Evolutionary conservation across 208 protist species (phyloP).

Genomic region (Trichomonas vaginalis): DNA sequence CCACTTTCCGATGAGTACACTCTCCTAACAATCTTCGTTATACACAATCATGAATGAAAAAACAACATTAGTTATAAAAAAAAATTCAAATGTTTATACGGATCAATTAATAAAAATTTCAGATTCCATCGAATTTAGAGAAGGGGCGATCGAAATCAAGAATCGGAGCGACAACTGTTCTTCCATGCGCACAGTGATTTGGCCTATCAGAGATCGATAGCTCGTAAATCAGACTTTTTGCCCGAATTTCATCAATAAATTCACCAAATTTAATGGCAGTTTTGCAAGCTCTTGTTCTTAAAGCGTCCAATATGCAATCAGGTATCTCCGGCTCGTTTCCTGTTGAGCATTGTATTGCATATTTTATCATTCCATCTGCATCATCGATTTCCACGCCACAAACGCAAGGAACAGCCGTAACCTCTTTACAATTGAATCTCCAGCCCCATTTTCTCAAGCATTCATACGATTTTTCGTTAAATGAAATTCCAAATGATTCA

Average conservation of each 20-base stretch:
- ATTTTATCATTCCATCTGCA: not conserved
- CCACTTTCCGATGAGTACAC: no score
- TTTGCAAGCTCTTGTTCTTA: not conserved
- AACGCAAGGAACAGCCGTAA: not conserved
- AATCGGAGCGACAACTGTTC: not conserved
- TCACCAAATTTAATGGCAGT: not conserved
- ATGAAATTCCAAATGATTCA: no score
- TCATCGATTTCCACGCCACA: not conserved
- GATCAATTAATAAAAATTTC: no score
- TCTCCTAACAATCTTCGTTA: no score
- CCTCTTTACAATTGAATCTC: not conserved
- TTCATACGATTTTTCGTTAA: not conserved
- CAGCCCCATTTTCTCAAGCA: not conserved
- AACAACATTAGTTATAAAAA: no score
- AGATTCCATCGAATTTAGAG: not conserved
- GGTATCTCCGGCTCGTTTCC: not conserved
- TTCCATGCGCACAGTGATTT: not conserved
- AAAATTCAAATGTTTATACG: no score
- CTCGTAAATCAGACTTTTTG: not conserved
- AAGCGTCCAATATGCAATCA: not conserved
- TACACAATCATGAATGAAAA: no score
- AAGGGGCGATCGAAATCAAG: not conserved
- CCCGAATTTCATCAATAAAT: not conserved
- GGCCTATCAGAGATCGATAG: not conserved
- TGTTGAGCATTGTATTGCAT: no score